Evolutionary conservation across 495 filamentous ascomycete genomes (phyloP).

Genomic region (Opeltia flavorubescens): DNA sequence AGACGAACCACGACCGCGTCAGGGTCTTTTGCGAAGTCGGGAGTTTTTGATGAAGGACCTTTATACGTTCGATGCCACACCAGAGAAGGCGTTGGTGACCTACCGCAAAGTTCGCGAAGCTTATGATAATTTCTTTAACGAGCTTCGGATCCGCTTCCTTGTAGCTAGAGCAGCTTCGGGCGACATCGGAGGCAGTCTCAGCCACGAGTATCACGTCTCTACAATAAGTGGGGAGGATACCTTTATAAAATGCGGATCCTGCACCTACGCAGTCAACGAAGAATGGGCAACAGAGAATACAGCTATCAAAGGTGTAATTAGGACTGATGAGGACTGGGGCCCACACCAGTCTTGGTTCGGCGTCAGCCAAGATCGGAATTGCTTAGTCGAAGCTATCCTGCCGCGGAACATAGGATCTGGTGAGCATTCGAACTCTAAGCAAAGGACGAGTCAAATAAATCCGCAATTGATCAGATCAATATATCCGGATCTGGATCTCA

Average conservation of each 20-base stretch:
- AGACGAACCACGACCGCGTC: constrained; percentile 76
- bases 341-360: constrained; percentile 38
- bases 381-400: constrained; percentile 54
- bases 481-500: constrained; percentile 57
- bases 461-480: constrained; percentile 51
- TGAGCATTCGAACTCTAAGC: constrained; percentile 11
- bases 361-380: constrained; percentile 52
- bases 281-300: constrained; percentile 48
- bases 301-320: constrained; percentile 8
- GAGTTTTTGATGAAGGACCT: constrained; percentile 98
- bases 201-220: constrained; percentile 86
- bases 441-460: constrained; percentile 43
- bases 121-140: constrained; percentile 64
- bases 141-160: constrained; percentile 70
- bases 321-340: not conserved
- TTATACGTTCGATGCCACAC: constrained; percentile 77
- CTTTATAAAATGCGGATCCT: constrained; percentile 58
- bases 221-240: constrained; percentile 75
- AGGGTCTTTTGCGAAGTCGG: constrained; percentile 76
- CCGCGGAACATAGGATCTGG: constrained; percentile 26
- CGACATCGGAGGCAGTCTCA: constrained; percentile 85
- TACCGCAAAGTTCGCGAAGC: constrained; percentile 57
- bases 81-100: constrained; percentile 53
- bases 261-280: constrained; percentile 71
- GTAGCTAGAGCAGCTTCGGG: constrained; percentile 84